Percentiles rank a stretch among this genome's conserved stretches.
Evolutionary conservation across 176 grass and related monocot genomes (phyloP).

Genomic region (Oropetium thomaeum): DNA sequence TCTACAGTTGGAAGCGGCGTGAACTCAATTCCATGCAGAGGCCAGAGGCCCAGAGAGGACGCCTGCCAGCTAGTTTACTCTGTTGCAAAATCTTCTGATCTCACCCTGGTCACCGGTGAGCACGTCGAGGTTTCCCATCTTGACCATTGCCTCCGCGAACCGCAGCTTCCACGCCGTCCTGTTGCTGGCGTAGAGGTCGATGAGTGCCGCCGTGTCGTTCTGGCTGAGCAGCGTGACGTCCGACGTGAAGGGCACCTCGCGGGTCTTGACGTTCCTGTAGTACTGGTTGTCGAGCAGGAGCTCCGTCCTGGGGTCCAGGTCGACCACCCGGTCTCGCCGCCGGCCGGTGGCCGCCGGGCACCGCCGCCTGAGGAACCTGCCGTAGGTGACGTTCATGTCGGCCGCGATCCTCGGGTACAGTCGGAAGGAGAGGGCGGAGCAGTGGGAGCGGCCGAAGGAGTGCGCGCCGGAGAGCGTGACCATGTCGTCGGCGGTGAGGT

Average conservation of each 20-base stretch:
- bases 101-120: constrained; percentile 49
- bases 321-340: constrained; percentile 31
- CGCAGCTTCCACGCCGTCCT: constrained; percentile 18
- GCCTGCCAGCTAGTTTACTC: constrained; percentile 25
- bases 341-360: constrained; percentile 29
- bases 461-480: constrained; percentile 66
- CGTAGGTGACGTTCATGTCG: constrained; percentile 23
- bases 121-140: constrained; percentile 64
- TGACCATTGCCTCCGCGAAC: constrained; percentile 63
- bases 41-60: not conserved
- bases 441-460: constrained; percentile 64
- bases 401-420: constrained; percentile 29
- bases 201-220: constrained; percentile 46
- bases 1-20: too few species aligned
- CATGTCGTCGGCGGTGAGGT: constrained; percentile 48
- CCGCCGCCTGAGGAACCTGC: not conserved
- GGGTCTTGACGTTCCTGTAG: constrained; percentile 44
- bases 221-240: constrained; percentile 42
- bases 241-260: constrained; percentile 43
- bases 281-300: constrained; percentile 51
- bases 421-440: constrained; percentile 48
- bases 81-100: constrained; percentile 51
- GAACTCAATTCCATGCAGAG: not conserved
- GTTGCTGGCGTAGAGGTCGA: constrained; percentile 38
- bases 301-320: constrained; percentile 32